Evolutionary conservation across 305 asterid genomes (phyloP).

Genomic region (Euphrasia arctica): DNA sequence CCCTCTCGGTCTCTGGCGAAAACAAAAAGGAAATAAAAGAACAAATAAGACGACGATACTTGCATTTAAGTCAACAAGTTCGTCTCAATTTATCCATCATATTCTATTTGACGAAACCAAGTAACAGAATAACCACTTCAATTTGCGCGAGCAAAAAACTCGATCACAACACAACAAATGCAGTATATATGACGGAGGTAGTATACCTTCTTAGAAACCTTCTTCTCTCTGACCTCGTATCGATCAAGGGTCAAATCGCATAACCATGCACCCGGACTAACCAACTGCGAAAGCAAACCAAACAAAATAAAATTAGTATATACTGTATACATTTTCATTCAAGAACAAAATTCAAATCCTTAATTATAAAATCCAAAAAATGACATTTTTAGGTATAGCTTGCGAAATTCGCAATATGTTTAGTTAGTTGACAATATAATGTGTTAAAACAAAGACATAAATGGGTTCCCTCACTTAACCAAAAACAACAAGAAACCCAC

Average conservation of each 20-base stretch:
- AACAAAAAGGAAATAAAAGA: neutral
- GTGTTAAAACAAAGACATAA: neutral
- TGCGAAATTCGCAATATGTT: neutral
- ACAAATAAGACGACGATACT: neutral
- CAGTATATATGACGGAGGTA: neutral
- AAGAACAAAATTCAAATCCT: neutral
- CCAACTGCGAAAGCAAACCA: slow-evolving; percentile 47
- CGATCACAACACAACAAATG: neutral
- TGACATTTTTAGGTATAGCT: neutral
- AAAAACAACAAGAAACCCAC: neutral
- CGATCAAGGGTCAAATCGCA: slow-evolving; percentile 86
- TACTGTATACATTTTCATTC: neutral
- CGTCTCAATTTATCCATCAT: neutral
- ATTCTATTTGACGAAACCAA: neutral
- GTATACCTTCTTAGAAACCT: slow-evolving; percentile 83
- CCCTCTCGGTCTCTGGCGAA: slow-evolving; percentile 83
- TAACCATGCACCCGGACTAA: slow-evolving; percentile 92
- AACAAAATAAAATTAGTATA: slow-evolving; percentile 1
- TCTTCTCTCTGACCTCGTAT: slow-evolving; percentile 91
- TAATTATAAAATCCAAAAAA: neutral
- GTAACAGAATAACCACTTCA: neutral
- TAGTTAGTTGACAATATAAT: slow-evolving; percentile 19
- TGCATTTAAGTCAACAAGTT: neutral
- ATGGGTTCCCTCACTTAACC: slow-evolving; percentile 20
- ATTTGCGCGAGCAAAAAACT: neutral